phyloP scores from a whole-genome alignment of 2,329 filamentous ascomycete genomes.

The Ceratocystiopsis sp. region DNA sequence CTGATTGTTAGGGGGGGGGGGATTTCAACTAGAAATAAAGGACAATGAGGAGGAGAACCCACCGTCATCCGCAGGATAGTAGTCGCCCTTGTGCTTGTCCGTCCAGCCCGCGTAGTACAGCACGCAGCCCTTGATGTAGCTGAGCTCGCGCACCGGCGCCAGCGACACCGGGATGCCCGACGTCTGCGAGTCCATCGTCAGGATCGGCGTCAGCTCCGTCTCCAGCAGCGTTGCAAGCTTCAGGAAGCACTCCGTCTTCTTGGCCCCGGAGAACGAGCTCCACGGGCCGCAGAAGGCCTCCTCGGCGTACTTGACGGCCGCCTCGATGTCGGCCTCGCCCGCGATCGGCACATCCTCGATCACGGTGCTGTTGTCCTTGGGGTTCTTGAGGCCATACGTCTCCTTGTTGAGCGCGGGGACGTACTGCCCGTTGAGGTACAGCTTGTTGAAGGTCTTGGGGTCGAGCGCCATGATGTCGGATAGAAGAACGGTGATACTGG shows the following conservation, averaged over 20 bases:
- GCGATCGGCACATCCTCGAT: conserved; percentile 1
- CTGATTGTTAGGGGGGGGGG: too few relatives aligned
- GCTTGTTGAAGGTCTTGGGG: conserved; percentile 10
- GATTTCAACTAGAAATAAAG: too few relatives aligned
- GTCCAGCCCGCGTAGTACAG: conserved; percentile 16
- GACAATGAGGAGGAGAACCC: too few relatives aligned
- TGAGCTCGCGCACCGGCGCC: conserved; percentile 4
- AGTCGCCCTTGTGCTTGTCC: conserved; percentile 20
- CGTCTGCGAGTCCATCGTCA: conserved; percentile 1
- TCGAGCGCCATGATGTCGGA: background rate
- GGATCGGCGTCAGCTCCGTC: background rate
- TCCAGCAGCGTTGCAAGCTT: background rate
- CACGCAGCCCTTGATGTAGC: conserved; percentile 1
- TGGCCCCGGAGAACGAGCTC: conserved; percentile 1
- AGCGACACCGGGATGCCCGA: conserved; percentile 4
- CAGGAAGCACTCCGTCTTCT: conserved; percentile 1
- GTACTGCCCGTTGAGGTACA: conserved; percentile 7
- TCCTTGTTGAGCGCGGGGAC: background rate
- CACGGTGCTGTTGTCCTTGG: background rate
- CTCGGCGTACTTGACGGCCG: conserved; percentile 2
- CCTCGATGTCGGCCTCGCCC: conserved; percentile 1
- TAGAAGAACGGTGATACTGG: too few relatives aligned
- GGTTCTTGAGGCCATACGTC: conserved; percentile 2
- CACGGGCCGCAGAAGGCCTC: conserved; percentile 19
- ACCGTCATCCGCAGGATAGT: conserved; percentile 26